Evolutionary conservation across 1,284 basidiomycete species (phyloP), one percentile per base, ranked within the genome.

Genomic region (Trichosporon faecale): DNA sequence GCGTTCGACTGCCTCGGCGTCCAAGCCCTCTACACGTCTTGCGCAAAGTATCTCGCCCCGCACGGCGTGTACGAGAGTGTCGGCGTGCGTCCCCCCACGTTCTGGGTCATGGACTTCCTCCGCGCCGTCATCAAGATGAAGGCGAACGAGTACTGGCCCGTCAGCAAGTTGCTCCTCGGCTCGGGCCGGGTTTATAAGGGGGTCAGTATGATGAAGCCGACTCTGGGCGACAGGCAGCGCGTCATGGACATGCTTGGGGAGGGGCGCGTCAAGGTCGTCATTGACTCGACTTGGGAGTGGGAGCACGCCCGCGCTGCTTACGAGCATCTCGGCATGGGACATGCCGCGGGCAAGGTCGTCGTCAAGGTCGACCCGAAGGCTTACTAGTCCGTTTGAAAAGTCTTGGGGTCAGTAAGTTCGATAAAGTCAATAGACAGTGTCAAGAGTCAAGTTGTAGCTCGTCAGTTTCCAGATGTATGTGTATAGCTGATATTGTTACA

Each of bases 261-360:
- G 27, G 66, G 66, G 9, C 40, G 46, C 0, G 27, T 70, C 23
- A 49, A 18, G 18, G 61, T 72, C 7, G 67, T 70, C 14, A 14
- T 57, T 3, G 71, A 72, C 67, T 49, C 52, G 16, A 86, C 88
- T 2, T 87, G 84, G 71, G 77, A 77, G 3, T 90, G 91, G 67
- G 85, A 87, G 68, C 72, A 90, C 29, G 86, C 82, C 0, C 75
- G 86, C 52, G 83, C 87, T 71, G 91, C 89, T 3, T 92, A 89
- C 73, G 87, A 88, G 37, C 84, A 85, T 64, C 76, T 90, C n/a
- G 84, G 88, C 83, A 85, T 85, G 3, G 80, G 83, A 4, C 85
- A 86, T 60, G 88, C 89, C 2, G 86, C 83, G 16, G 91, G 91
- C 0, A 91, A 91, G 79, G 85, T 92, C 1, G 77, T 85, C 23